Conservation (phyloP, 2,329 filamentous ascomycete genomes). For the Ophiosphaerella narmari region DNA sequence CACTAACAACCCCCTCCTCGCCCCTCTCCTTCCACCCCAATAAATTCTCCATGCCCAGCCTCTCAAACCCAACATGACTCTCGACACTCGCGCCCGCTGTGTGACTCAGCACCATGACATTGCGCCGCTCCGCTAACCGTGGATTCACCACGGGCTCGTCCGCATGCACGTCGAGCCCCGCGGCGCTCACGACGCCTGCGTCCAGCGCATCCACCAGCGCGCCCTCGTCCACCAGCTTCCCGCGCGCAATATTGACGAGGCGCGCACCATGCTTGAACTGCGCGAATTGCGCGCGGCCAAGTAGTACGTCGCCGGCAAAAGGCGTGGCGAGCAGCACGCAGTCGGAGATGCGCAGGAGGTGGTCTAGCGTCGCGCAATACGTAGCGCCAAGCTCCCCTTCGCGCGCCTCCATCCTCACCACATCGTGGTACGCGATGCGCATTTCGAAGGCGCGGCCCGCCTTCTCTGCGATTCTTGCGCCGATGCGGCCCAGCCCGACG, state of each 20-base stretch:
- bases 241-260: constrained; percentile 70
- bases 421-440: constrained; percentile 67
- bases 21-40: constrained; percentile 61
- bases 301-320: constrained; percentile 54
- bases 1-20: constrained; percentile 58
- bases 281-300: constrained; percentile 55
- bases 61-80: constrained; percentile 69
- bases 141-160: constrained; percentile 62
- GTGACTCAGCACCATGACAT: constrained; percentile 67
- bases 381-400: constrained; percentile 58
- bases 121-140: constrained; percentile 50
- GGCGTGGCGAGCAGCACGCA: constrained; percentile 68
- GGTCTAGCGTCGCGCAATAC: constrained; percentile 58
- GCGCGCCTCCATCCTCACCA: constrained; percentile 54
- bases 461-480: constrained; percentile 60
- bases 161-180: constrained; percentile 68
- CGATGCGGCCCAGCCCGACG: constrained; percentile 68
- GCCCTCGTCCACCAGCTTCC: constrained; percentile 67
- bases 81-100: constrained; percentile 70
- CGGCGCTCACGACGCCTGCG: constrained; percentile 54
- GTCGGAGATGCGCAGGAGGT: constrained; percentile 60
- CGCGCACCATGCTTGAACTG: constrained; percentile 61
- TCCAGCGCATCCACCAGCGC: constrained; percentile 65
- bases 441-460: constrained; percentile 66
- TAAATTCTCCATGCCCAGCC: constrained; percentile 69